Base-by-base conservation (phyloP, 768 basidiomycete genomes). In the Lentinula lateritia region DNA sequence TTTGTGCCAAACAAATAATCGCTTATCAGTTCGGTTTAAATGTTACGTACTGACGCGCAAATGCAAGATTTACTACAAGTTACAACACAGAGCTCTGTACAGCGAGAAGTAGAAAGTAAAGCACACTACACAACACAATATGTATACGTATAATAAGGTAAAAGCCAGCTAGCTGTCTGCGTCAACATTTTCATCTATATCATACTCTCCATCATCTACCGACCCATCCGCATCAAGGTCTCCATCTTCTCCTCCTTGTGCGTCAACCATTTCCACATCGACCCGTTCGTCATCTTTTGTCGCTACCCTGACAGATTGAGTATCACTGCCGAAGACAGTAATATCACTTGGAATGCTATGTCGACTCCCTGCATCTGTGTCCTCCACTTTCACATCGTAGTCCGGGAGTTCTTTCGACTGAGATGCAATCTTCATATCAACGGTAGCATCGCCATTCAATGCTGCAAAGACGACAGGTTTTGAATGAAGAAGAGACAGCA, bases 301-400 rank as follows among this genome's bases (percentile, higher is more conserved):
- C 36, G 10, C 43, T n/a, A 43, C 53, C 70, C 64, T 67, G 15
- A 66, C 68, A 32, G 68, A 66, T 4, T 67, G 66, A 6, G 64
- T 69, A 41, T 80, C 76, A 12, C 68, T 63, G 15, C 73, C 77
- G 50, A 76, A 76, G 45, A 85, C 74, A 8, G 82, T 86, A 58
- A 82, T 83, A 63, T 87, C 87, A 66, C 81, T 85, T 35, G 82
- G 81, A 61, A 78, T 74, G 64, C 85, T 86, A 66, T 81, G 82
- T 62, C 76, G 75, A 64, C 81, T 82, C 53, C 81, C 84, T 50
- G 80, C 69, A 18, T 58, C 42, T 77, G 35, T 77, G 35, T 61
- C 54, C 46, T 54, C 54, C 34, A 38, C 41, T 43, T 55, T 50
- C 15, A 61, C 34, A 34, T 61, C 41, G 23, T 20, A 16, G 16